Conservation (phyloP, 495 filamentous ascomycete genomes). For the Xylaria scruposa region DNA sequence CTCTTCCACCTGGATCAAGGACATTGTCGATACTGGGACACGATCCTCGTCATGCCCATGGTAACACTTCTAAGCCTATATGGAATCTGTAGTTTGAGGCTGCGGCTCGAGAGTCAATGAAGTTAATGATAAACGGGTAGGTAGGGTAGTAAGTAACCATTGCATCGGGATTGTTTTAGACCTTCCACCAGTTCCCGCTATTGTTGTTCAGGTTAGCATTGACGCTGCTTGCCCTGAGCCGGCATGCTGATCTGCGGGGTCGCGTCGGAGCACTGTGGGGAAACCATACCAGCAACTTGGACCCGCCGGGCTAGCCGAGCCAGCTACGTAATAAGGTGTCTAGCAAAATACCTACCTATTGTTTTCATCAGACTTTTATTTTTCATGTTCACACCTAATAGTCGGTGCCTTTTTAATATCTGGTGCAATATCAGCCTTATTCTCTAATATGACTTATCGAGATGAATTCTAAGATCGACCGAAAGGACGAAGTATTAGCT, state of each 20-base stretch:
- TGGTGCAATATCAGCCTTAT: background rate
- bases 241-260: background rate
- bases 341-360: background rate
- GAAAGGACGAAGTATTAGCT: background rate
- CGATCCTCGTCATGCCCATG: constrained; percentile 28
- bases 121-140: background rate
- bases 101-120: background rate
- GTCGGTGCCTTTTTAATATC: background rate
- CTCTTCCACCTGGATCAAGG: constrained; percentile 96
- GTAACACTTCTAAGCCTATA: background rate
- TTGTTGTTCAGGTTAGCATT: constrained; percentile 2
- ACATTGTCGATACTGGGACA: constrained; percentile 62
- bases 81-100: background rate
- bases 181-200: background rate
- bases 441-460: no score
- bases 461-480: background rate
- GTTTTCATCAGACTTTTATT: no score
- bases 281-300: background rate
- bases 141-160: background rate
- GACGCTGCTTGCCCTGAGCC: background rate
- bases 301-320: background rate
- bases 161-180: background rate
- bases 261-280: background rate
- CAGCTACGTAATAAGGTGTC: no score
- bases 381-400: background rate